These are phyloP conservation scores for Trichosporon sp. DNA, from an alignment of 1,284 basidiomycete species.

Conservation along the genomic window DNA sequence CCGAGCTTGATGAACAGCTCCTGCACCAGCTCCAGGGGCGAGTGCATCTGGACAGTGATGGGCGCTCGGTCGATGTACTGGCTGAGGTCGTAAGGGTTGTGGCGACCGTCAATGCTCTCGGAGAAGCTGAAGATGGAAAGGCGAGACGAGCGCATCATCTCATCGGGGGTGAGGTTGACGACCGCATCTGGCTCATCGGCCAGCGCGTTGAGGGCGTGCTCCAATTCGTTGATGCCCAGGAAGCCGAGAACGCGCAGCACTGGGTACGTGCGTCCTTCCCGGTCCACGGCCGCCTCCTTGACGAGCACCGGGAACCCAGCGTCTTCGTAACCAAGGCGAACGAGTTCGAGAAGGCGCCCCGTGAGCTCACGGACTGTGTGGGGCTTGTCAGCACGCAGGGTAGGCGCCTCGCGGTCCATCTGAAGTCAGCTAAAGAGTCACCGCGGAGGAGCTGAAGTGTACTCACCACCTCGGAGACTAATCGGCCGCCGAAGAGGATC, in stretches of 20 bases:
- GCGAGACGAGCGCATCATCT: slow-evolving; percentile 32
- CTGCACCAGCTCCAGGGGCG: slow-evolving; percentile 85
- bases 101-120: slow-evolving; percentile 46
- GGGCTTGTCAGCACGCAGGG: slow-evolving; percentile 49
- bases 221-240: slow-evolving; percentile 87
- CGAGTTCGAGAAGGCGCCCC: slow-evolving; percentile 50
- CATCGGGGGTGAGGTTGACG: slow-evolving; percentile 65
- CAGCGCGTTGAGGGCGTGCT: slow-evolving; percentile 76
- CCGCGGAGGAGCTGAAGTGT: not conserved
- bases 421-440: slow-evolving; percentile 36
- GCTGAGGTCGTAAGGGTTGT: slow-evolving; percentile 79
- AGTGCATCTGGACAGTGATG: slow-evolving; percentile 75
- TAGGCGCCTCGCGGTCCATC: slow-evolving; percentile 59
- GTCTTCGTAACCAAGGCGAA: slow-evolving; percentile 60
- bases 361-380: slow-evolving; percentile 52
- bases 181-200: slow-evolving; percentile 70
- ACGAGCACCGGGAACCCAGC: slow-evolving; percentile 83
- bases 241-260: slow-evolving; percentile 78
- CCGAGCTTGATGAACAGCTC: slow-evolving; percentile 90
- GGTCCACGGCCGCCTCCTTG: slow-evolving; percentile 58
- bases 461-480: slow-evolving; percentile 75
- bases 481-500: slow-evolving; percentile 77
- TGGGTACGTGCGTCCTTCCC: slow-evolving; percentile 28
- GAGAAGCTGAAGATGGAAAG: slow-evolving; percentile 52
- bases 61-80: slow-evolving; percentile 90